A percentile compares a stretch with the other conserved stretches of the same genome.
Conservation (phyloP, 345 rosid genomes). For the Rubroshorea leprosula region DNA sequence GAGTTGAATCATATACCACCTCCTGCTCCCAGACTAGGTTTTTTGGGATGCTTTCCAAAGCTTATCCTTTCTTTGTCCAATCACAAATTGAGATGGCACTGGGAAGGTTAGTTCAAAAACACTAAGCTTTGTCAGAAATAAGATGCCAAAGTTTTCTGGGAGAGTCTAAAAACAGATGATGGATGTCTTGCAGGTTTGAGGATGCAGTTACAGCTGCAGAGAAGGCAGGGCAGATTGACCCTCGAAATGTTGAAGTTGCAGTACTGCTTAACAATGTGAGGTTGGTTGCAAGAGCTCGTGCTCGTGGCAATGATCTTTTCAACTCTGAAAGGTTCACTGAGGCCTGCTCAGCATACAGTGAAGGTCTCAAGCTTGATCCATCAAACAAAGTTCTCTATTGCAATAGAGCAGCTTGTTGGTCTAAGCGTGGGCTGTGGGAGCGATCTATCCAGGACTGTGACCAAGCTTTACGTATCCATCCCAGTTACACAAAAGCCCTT, state of each 20-base stretch:
- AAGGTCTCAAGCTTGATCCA: constrained; percentile 85
- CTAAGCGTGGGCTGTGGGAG: constrained; percentile 77
- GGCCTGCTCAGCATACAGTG: constrained; percentile 85
- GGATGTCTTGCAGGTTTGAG: constrained; percentile 83
- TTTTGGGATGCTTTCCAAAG: constrained; percentile 81
- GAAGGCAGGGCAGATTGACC: constrained; percentile 72
- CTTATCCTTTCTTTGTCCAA: constrained; percentile 58
- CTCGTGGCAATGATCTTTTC: constrained; percentile 86
- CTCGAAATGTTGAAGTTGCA: constrained; percentile 60
- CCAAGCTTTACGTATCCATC: constrained; percentile 63
- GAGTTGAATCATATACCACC: constrained; percentile 30
- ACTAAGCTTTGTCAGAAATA: constrained; percentile 9
- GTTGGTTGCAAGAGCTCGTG: constrained; percentile 61
- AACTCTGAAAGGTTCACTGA: constrained; percentile 95
- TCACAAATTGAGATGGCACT: constrained; percentile 86
- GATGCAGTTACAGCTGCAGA: constrained; percentile 73
- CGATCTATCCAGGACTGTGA: constrained; percentile 75
- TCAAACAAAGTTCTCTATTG: constrained; percentile 70
- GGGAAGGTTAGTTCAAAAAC: constrained; percentile 74
- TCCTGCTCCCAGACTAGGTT: constrained; percentile 43
- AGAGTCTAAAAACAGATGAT: constrained; percentile 30
- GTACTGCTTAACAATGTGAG: constrained; percentile 55
- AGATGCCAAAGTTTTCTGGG: constrained; percentile 11
- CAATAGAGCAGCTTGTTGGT: constrained; percentile 94
- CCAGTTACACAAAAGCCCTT: constrained; percentile 73